Evolutionary conservation across 306 rosid species (phyloP), one percentile per base, ranked within the genome.

Genomic region (Fragaria nilgerrensis): DNA sequence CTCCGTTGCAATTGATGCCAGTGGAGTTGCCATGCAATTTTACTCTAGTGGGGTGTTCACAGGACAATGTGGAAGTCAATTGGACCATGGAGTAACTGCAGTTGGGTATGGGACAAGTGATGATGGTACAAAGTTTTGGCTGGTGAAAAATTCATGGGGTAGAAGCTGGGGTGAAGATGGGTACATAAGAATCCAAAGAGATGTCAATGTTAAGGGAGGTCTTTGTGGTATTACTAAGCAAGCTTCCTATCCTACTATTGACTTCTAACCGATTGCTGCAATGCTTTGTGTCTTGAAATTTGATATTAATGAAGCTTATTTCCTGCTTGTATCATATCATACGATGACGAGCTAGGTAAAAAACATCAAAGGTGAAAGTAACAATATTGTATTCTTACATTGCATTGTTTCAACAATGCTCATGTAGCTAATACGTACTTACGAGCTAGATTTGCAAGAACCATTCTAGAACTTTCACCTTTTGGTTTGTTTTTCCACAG

Each of bases 21-120:
- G 74, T 29, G 80, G 80, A 22, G 15, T 0, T 1, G 75, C 37
- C 6, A 71, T 81, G 78, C 84, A 71, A 52, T 72, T 61, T 47
- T 81, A 81, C 77, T 76, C 80, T 2, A 13, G 78, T 13, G 84
- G 84, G 1, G 77, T 81, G 5, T 72, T 81, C 78, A 41, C 68
- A 13, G 81, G 84, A 53, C 17, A 23, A 2, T 81, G 84, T 52
- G 81, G 81, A 15, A 81, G 74, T 6, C 9, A 52, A 2, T 49
- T 81, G 41, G 59, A 77, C 72, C 84, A 81, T 52, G 81, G 70
- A 20, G 84, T 72, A n/a, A 64, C 78, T 34, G 74, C 25, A 7
- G 74, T 76, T 64, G 84, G 81, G 3, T 76, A 76, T 43, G 84
- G 84, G 13, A 52, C 27, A 4, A 56, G 25, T 15, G 81, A 63